A percentile compares a stretch with the other conserved stretches of the same genome.
Conservation (phyloP, 176 grass and related monocot genomes). For the Tillandsia fasciculata region DNA sequence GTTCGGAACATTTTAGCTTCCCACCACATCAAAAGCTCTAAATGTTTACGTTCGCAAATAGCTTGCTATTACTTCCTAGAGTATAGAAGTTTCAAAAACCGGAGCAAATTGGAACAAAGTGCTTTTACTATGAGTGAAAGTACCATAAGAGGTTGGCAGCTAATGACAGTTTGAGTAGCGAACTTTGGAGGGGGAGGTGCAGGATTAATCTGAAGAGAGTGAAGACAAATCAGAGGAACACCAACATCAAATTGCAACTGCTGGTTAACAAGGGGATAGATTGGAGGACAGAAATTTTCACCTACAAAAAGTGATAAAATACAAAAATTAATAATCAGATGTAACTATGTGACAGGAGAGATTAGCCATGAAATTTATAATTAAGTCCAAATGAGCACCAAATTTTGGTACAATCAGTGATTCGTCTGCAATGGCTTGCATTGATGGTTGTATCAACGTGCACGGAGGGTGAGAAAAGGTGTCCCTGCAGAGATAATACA, state of each 20-base stretch:
- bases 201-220: constrained; percentile 93
- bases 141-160: constrained; percentile 83
- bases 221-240: constrained; percentile 79
- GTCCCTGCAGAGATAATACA: constrained; percentile 46
- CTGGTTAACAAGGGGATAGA: constrained; percentile 78
- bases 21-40: neutral
- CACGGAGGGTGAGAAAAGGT: constrained; percentile 96
- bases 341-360: constrained; percentile 9
- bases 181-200: constrained; percentile 89
- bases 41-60: too few relatives aligned
- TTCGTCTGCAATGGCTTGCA: constrained; percentile 54
- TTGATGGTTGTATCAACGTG: constrained; percentile 94
- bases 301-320: constrained; percentile 39
- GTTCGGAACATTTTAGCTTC: too few relatives aligned
- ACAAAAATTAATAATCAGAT: constrained; percentile 9
- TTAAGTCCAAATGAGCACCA: constrained; percentile 35
- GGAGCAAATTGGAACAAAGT: neutral
- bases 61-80: too few relatives aligned
- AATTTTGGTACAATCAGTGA: constrained; percentile 64
- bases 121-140: neutral
- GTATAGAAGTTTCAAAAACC: too few relatives aligned
- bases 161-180: constrained; percentile 78
- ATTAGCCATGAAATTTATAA: constrained; percentile 15
- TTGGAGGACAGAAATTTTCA: constrained; percentile 86
- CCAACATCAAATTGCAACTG: constrained; percentile 40